Percentiles rank a stretch among this genome's conserved stretches.
phyloP scores from a whole-genome alignment of 192 early-diverging fungal genomes.

The Entomortierella parvispora region DNA sequence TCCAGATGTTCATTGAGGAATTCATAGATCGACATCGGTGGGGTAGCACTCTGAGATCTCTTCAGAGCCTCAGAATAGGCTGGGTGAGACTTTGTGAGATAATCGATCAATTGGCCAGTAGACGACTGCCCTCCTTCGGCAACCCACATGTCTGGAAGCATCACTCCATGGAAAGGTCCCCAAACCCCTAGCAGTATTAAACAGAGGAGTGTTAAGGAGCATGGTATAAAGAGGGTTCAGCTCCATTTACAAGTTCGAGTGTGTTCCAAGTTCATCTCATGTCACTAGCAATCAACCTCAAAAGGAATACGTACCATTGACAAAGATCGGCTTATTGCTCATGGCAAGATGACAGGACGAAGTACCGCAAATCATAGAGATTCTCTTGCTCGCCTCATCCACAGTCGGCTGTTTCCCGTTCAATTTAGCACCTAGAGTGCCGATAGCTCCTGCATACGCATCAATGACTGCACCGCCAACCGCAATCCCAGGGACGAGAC shows the following conservation, averaged over 20 bases:
- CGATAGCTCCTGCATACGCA: constrained; percentile 78
- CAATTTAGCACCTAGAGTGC: constrained; percentile 57
- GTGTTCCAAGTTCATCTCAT: too few relatives aligned
- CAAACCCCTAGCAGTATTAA: constrained; percentile 37
- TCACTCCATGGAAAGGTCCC: constrained; percentile 71
- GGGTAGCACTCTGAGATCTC: constrained; percentile 12
- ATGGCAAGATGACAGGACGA: constrained; percentile 78
- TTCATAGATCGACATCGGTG: constrained; percentile 52
- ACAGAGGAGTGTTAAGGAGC: background rate
- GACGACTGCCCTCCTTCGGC: constrained; percentile 82
- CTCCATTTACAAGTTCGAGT: too few relatives aligned
- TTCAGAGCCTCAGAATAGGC: constrained; percentile 52
- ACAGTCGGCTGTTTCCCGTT: constrained; percentile 32
- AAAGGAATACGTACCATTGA: too few relatives aligned
- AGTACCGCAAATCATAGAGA: constrained; percentile 73
- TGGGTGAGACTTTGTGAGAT: constrained; percentile 67
- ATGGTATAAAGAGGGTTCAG: background rate
- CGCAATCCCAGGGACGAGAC: constrained; percentile 58
- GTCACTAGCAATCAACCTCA: too few relatives aligned
- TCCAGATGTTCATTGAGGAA: constrained; percentile 62
- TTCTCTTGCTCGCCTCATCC: constrained; percentile 36
- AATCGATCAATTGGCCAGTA: constrained; percentile 74
- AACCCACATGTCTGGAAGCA: constrained; percentile 65
- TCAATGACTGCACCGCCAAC: constrained; percentile 79
- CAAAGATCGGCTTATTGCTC: constrained; percentile 60